Conservation (phyloP, 371 early-diverging fungal species). For the Syncephalis fuscata region DNA sequence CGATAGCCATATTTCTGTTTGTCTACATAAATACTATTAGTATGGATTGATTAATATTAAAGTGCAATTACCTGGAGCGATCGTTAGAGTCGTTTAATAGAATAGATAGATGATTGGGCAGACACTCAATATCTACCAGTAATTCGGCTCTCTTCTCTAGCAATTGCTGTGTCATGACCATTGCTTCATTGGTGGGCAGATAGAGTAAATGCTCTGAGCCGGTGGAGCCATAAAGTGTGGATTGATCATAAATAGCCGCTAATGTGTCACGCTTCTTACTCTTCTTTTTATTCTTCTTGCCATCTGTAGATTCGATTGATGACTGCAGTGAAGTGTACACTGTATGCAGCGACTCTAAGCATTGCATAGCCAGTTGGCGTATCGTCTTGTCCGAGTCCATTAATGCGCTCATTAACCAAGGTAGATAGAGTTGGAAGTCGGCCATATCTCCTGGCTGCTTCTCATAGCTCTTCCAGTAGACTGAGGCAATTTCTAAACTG, state of each 20-base stretch:
- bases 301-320: constrained; percentile 10
- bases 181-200: no score
- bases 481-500: constrained; percentile 39
- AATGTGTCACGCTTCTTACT: constrained; percentile 17
- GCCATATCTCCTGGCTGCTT: constrained; percentile 8
- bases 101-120: no score
- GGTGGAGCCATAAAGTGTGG: no score
- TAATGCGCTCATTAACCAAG: constrained; percentile 49
- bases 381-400: constrained; percentile 25
- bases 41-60: no score
- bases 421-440: constrained; percentile 73
- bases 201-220: no score
- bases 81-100: no score
- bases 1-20: no score
- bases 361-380: constrained; percentile 34
- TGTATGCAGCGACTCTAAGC: constrained; percentile 26
- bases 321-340: constrained; percentile 27
- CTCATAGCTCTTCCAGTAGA: constrained; percentile 27
- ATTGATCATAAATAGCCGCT: constrained; percentile 14
- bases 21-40: no score
- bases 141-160: no score
- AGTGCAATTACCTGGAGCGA: no score
- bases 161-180: no score
- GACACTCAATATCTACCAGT: no score
- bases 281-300: constrained; percentile 10